Evolutionary conservation across 163 green algal species (phyloP).

Genomic region (Scenedesmus sp.): DNA sequence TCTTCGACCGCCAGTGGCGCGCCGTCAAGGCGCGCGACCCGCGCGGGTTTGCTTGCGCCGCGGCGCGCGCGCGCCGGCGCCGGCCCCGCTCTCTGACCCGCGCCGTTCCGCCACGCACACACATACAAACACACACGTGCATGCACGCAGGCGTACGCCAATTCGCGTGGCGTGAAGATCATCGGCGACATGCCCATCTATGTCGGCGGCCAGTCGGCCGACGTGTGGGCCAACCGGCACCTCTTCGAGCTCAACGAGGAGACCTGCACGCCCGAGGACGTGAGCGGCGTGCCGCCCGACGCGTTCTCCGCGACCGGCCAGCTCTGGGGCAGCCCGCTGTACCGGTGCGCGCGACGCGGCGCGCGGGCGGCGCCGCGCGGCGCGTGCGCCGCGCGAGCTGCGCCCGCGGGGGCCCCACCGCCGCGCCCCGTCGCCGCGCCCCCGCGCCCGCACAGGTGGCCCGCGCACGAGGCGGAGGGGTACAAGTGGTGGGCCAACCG

Average conservation of each 20-base stretch:
- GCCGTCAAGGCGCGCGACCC: conserved; percentile 71
- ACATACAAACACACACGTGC: not conserved
- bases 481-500: conserved; percentile 91
- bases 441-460: conserved; percentile 38
- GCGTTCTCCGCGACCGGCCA: conserved; percentile 95
- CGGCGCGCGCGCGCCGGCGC: no score
- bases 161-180: conserved; percentile 83
- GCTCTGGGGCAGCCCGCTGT: conserved; percentile 97
- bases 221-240: conserved; percentile 94
- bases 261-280: conserved; percentile 54
- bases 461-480: conserved; percentile 75
- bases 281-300: conserved; percentile 95
- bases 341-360: no score
- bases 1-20: conserved; percentile 97
- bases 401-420: no score
- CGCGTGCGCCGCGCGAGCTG: no score
- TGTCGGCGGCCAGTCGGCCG: conserved; percentile 91
- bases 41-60: not conserved
- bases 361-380: not conserved
- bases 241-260: conserved; percentile 88
- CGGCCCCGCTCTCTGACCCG: no score
- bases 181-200: conserved; percentile 99
- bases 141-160: conserved; percentile 83
- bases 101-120: no score
- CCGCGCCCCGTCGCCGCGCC: not conserved